phyloP scores from a whole-genome alignment of 495 filamentous ascomycete genomes.

The Cladorrhinum samala region DNA sequence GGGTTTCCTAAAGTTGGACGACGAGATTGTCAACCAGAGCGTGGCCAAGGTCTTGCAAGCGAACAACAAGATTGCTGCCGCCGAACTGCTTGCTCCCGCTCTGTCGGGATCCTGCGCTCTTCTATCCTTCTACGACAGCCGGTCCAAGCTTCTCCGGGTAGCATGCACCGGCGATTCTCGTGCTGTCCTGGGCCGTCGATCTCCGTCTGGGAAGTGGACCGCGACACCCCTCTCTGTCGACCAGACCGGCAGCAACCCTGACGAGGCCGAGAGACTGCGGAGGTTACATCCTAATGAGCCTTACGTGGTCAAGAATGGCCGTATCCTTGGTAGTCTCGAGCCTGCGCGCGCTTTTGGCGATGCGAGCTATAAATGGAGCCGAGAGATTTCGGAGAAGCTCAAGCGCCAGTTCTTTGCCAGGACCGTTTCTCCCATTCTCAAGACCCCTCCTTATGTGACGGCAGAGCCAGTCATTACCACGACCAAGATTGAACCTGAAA shows the following conservation, averaged over 20 bases:
- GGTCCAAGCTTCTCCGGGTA: conserved; percentile 74
- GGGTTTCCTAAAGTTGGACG: conserved; percentile 79
- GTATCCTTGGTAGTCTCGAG: conserved; percentile 86
- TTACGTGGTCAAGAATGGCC: conserved; percentile 75
- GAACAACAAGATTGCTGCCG: conserved; percentile 80
- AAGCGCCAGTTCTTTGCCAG: conserved; percentile 80
- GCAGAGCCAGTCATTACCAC: conserved; percentile 93
- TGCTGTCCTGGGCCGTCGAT: conserved; percentile 81
- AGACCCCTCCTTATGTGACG: conserved; percentile 95
- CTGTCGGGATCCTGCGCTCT: conserved; percentile 94
- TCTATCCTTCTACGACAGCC: conserved; percentile 90
- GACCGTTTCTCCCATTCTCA: conserved; percentile 60
- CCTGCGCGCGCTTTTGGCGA: conserved; percentile 94
- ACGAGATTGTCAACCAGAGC: conserved; percentile 88
- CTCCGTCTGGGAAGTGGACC: conserved; percentile 78
- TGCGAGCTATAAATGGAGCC: conserved; percentile 91
- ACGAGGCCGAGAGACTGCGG: conserved; percentile 74
- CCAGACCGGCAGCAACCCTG: conserved; percentile 81
- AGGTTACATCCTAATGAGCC: conserved; percentile 83
- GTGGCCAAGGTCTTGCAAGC: conserved; percentile 80
- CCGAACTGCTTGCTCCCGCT: conserved; percentile 86
- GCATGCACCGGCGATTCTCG: conserved; percentile 94
- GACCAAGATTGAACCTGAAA: conserved; percentile 84
- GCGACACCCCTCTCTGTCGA: conserved; percentile 85
- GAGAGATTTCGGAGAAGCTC: conserved; percentile 73